phyloP scores from a whole-genome alignment of 1,139 yeast genomes.

The Nakaseomyces glabratus region DNA sequence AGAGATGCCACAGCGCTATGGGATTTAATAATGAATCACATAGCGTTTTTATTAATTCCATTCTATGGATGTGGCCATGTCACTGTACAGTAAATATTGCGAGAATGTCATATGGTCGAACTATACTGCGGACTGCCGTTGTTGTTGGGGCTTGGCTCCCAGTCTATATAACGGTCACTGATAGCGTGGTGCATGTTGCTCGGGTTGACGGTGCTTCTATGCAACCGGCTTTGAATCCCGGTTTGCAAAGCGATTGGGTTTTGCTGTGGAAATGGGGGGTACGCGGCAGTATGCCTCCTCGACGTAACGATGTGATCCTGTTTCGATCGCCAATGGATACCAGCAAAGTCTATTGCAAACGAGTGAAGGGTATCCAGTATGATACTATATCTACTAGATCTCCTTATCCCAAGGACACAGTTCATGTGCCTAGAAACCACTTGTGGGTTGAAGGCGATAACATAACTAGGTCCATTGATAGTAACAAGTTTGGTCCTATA shows the following conservation, averaged over 20 bases:
- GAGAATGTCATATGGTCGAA: neutral
- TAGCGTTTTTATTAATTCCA: too few relatives aligned
- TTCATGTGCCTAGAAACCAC: slow-evolving; percentile 67
- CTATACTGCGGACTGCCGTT: slow-evolving; percentile 15
- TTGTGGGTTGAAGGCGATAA: slow-evolving; percentile 95
- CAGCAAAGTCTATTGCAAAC: slow-evolving; percentile 58
- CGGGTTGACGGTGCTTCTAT: slow-evolving; percentile 77
- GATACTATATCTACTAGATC: slow-evolving; percentile 53
- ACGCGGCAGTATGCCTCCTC: slow-evolving; percentile 39
- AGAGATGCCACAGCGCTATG: too few relatives aligned
- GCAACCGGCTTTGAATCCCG: slow-evolving; percentile 85
- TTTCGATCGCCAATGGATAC: slow-evolving; percentile 76
- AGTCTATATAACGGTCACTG: slow-evolving; percentile 58
- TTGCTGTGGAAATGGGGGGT: slow-evolving; percentile 58
- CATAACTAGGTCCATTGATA: slow-evolving; percentile 69
- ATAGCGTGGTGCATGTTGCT: slow-evolving; percentile 66
- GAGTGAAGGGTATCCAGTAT: slow-evolving; percentile 68
- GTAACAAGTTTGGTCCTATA: slow-evolving; percentile 78
- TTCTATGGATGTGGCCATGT: too few relatives aligned
- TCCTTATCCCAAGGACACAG: slow-evolving; percentile 55
- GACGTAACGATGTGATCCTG: slow-evolving; percentile 65
- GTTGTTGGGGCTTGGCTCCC: slow-evolving; percentile 60
- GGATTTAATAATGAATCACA: too few relatives aligned
- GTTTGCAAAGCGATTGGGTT: slow-evolving; percentile 51
- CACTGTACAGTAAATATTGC: slow-evolving; percentile 13